Evolutionary conservation across 75 land plant genomes (phyloP).

Genomic region (Ceratopteris richardii): DNA sequence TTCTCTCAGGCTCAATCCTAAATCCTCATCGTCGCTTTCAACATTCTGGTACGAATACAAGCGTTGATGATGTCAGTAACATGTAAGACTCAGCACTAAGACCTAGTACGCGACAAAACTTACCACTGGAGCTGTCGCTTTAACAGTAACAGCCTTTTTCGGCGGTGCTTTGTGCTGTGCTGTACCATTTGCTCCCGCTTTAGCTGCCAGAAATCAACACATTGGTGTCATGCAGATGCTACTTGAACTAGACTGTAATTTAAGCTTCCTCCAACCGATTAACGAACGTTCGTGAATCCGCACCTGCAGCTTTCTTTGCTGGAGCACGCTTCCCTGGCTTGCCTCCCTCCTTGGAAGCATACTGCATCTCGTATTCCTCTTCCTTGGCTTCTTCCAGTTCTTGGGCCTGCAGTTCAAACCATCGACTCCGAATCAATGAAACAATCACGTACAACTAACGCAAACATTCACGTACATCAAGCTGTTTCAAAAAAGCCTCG

Average conservation of each 20-base stretch:
- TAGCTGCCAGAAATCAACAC: no score
- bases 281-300: not conserved
- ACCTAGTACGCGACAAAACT: no score
- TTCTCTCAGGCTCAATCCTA: slow-evolving; percentile 20
- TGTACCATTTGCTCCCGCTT: no score
- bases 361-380: slow-evolving; percentile 27
- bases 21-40: slow-evolving; percentile 27
- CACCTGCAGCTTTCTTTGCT: slow-evolving; percentile 13
- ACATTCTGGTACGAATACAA: slow-evolving; percentile 6
- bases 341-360: slow-evolving; percentile 28
- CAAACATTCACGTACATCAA: slow-evolving; percentile 42
- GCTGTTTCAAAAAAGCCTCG: slow-evolving; percentile 49
- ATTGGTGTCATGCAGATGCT: no score
- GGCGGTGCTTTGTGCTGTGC: no score
- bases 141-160: no score
- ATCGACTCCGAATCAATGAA: no score
- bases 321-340: slow-evolving; percentile 10
- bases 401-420: slow-evolving; percentile 16
- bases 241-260: no score
- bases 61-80: not conserved
- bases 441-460: not conserved
- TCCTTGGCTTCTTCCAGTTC: slow-evolving; percentile 36
- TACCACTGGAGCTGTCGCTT: no score
- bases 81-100: no score
- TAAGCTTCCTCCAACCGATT: not conserved